Evolutionary conservation across 805 yeast genomes (phyloP), one percentile per base, ranked within the genome.

Genomic region (Metschnikowia continentalis): DNA sequence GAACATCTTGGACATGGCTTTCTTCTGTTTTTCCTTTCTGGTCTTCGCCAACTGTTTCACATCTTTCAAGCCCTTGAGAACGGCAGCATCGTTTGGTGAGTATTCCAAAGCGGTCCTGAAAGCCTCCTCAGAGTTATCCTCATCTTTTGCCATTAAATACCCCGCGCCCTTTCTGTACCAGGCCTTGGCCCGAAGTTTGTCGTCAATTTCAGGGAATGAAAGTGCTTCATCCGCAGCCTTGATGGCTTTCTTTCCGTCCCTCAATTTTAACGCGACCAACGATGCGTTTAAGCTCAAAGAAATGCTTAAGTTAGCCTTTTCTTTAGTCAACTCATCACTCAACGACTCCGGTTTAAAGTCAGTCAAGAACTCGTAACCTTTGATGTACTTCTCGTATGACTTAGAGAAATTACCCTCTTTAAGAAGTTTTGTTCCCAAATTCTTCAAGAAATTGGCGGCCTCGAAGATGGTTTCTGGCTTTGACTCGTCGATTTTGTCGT

Each of bases 141-240:
- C 84, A 62, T 88, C 84, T 62, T 85, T 85, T 20, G 76, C 71
- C 7, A 78, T 68, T 53, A 81, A 68, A 61, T 82, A 78, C 1
- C 94, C 96, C 62, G 79, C 72, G 35, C 95, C 97, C 67, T 92
- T 83, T 66, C 98, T 84, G 74, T 84, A 91, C 41, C 81, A 71
- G 0, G 97, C 97, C 73, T 91, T 91, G 15, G 96, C 89, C 65
- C 79, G 80, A 20, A 90, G 82, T 54, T 83, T 79, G 38, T 80
- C 86, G 49, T 81, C 88, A 5, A 83, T 71, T 2, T 67, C 69
- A 35, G 80, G 85, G 23, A 77, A 78, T 47, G 80, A 86, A 36
- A 88, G 70, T 1, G 88, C 96, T 30, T 80, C 81, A 1, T 82
- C 73, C 2, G 96, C 78, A 5, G 86, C 82, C 23, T 72, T 68